phyloP scores from a whole-genome alignment of 2,329 filamentous ascomycete species.

The Coniochaeta sp. region DNA sequence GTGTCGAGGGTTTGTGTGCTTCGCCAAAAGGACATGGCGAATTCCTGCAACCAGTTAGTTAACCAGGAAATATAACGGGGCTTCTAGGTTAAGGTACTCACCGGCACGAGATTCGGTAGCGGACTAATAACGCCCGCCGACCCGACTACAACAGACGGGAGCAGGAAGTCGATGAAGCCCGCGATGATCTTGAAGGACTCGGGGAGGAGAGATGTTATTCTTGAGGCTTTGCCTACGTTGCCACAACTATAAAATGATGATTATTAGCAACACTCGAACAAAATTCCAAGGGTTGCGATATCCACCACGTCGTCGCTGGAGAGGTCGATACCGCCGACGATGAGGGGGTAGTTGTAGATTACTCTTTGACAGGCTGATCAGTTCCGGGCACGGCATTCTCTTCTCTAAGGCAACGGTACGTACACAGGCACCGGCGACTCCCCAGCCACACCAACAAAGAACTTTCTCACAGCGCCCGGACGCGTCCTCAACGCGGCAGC shows the following conservation, averaged over 20 bases:
- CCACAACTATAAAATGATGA: too few relatives aligned
- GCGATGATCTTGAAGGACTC: slow-evolving; percentile 18
- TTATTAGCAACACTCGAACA: too few relatives aligned
- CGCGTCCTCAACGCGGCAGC: slow-evolving; percentile 23
- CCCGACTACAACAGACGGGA: slow-evolving; percentile 17
- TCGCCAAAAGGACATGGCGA: too few relatives aligned
- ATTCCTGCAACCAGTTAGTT: too few relatives aligned
- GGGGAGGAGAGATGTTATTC: too few relatives aligned
- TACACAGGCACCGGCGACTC: slow-evolving; percentile 15
- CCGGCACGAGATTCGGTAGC: not conserved
- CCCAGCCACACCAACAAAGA: not conserved
- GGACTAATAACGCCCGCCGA: slow-evolving; percentile 9
- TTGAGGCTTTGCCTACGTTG: slow-evolving; percentile 11
- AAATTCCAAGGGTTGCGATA: too few relatives aligned
- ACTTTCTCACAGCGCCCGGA: not conserved
- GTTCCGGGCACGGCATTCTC: too few relatives aligned
- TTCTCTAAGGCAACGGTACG: slow-evolving; percentile 14
- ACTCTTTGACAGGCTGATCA: too few relatives aligned
- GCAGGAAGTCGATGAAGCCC: slow-evolving; percentile 20
- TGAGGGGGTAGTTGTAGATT: not conserved
- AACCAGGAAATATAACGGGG: too few relatives aligned
- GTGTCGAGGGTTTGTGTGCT: too few relatives aligned
- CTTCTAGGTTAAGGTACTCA: too few relatives aligned
- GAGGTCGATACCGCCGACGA: not conserved
- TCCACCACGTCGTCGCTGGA: not conserved